Base-by-base conservation (phyloP, 768 basidiomycete genomes). In the Naganishia kalamii region DNA sequence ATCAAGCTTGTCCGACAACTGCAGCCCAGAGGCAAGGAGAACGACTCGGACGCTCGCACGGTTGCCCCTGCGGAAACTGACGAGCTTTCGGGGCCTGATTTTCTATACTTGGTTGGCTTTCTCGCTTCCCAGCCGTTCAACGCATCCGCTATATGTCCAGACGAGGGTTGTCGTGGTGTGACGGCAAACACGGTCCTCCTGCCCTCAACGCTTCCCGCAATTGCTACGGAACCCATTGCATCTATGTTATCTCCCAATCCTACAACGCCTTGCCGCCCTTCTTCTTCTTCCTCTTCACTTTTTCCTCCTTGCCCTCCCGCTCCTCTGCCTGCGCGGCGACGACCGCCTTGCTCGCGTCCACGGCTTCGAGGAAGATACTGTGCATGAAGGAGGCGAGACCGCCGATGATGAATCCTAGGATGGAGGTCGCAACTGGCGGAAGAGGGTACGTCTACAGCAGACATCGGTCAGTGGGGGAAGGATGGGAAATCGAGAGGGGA, bases 371-470 rank as follows among this genome's bases (percentile, higher is more conserved):
- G 17, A 68, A 30, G 5, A 69, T 66, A 10, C 69, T 70, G 21
- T 67, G 50, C n/a, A 67, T 25, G 60, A 63, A 73, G 21, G 65
- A 67, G 7, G 46, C 61, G 23, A 67, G 69, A 0, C 68, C 69
- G 25, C 71, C 74, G 17, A 65, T n/a, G 35, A 74, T 68, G 62
- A 72, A 69, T 15, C 76, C 72, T 54, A 72, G 15, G 8, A 68
- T 68, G n/a, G 72, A 66, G 8, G 67, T 65, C 23, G 72, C 60
- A 8, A 67, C 59, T 8, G 69, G 69, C 0, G 75, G 71, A 37
- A 77, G 63, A 3, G 76, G 76, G 43, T 71, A 77, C 12, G 67
- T 61, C 74, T 75, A 32, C 3, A 15, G 10, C 15, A 46, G n/a
- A 32, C 25, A 17, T 4, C 25, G n/a, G 43, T 30, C 19, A 12